A percentile compares a stretch with the other conserved stretches of the same genome.
Evolutionary conservation across 2,329 filamentous ascomycete species (phyloP).

Genomic region (Teratosphaeria pseudoeucalypti): DNA sequence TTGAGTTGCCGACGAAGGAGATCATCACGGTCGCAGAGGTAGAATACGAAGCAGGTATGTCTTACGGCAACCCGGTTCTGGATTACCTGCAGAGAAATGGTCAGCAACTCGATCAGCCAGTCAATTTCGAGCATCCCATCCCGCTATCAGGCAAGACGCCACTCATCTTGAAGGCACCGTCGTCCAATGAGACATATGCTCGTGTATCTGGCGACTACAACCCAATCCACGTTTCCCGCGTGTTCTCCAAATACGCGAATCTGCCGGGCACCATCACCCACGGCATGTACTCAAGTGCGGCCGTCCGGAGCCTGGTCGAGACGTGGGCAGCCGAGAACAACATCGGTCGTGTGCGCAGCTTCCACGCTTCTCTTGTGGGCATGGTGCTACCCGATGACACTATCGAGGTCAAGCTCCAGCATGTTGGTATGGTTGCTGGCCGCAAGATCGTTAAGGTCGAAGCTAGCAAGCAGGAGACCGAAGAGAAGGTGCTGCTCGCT

Average conservation of each 20-base stretch:
- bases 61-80: slow-evolving; percentile 91
- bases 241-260: slow-evolving; percentile 92
- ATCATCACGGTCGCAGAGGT: slow-evolving; percentile 95
- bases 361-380: slow-evolving; percentile 91
- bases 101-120: slow-evolving; percentile 84
- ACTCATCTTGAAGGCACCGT: slow-evolving; percentile 77
- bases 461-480: slow-evolving; percentile 86
- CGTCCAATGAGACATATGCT: slow-evolving; percentile 96
- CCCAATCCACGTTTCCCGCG: slow-evolving; percentile 93
- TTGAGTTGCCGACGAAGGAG: slow-evolving; percentile 94
- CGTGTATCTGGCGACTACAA: slow-evolving; percentile 98
- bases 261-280: slow-evolving; percentile 96
- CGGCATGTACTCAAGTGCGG: slow-evolving; percentile 98
- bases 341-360: slow-evolving; percentile 90
- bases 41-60: slow-evolving; percentile 83
- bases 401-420: slow-evolving; percentile 87
- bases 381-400: slow-evolving; percentile 98
- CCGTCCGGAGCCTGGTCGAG: slow-evolving; percentile 90
- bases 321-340: slow-evolving; percentile 99
- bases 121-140: slow-evolving; percentile 96
- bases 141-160: slow-evolving; percentile 87
- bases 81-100: slow-evolving; percentile 92
- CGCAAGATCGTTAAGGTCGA: slow-evolving; percentile 99
- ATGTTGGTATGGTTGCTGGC: slow-evolving; percentile 93
- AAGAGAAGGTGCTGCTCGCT: slow-evolving; percentile 77